phyloP scores from a whole-genome alignment of 176 grass and related monocot genomes.

The Cenchrus fungigraminus region DNA sequence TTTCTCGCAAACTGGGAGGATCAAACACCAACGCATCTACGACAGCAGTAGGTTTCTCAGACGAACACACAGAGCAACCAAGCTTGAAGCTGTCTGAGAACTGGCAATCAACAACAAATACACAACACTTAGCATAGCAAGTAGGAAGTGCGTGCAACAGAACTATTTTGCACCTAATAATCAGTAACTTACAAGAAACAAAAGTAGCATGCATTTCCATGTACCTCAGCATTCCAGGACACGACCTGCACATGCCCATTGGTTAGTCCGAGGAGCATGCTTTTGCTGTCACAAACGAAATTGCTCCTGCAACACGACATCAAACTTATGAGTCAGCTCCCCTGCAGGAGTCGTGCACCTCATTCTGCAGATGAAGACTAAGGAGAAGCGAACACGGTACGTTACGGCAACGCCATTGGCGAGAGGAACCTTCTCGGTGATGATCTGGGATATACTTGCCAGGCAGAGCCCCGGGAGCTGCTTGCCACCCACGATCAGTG shows the following conservation, averaged over 20 bases:
- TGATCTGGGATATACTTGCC: conserved; percentile 63
- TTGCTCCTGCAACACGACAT: conserved; percentile 69
- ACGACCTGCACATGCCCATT: conserved; percentile 80
- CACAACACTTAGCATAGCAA: conserved; percentile 35
- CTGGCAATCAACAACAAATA: conserved; percentile 59
- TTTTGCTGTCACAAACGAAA: conserved; percentile 91
- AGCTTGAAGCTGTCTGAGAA: conserved; percentile 74
- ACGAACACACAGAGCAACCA: conserved; percentile 62
- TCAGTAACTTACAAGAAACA: conserved; percentile 55
- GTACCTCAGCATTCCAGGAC: conserved; percentile 98
- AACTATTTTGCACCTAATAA: conserved; percentile 22
- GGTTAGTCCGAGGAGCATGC: conserved; percentile 85
- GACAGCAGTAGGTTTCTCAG: conserved; percentile 49
- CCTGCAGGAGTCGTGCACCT: neutral
- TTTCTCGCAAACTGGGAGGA: conserved; percentile 49
- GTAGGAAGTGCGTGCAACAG: conserved; percentile 20
- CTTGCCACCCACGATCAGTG: conserved; percentile 78
- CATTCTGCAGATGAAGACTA: neutral
- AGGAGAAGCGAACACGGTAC: conserved; percentile 54
- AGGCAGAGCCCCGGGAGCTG: conserved; percentile 76
- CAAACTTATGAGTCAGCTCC: conserved; percentile 31
- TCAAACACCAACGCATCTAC: conserved; percentile 57
- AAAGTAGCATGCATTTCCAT: conserved; percentile 56
- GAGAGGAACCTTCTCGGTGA: conserved; percentile 80
- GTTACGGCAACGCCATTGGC: conserved; percentile 65